Evolutionary conservation across 495 filamentous ascomycete genomes (phyloP), one percentile per base, ranked within the genome.

Genomic region (Aspergillus coremiiformis): DNA sequence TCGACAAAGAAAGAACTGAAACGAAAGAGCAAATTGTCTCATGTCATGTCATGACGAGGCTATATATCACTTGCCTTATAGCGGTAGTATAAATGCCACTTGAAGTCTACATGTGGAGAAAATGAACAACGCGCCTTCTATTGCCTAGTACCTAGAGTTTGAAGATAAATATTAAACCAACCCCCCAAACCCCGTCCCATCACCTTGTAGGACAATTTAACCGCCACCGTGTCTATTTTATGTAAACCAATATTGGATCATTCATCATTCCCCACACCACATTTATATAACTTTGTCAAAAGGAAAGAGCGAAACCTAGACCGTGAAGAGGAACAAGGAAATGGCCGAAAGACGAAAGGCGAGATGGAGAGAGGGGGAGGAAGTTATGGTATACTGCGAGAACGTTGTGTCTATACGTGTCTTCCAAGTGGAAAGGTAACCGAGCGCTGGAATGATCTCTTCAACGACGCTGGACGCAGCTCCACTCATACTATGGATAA

Each of bases 401-500:
- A 35, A 14, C 5, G 32, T 35, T 35, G 43, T 1, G 43, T 44
- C 17, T 44, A 44, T 35, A 35, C 4, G 11, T 5, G 4, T 21
- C 17, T 9, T 21, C 2, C 4, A 3, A 12, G 21, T 6, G n/a
- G n/a, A 2, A 41, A 21, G 4, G 5, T 41, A 3, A 47, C 33
- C 24, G 29, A 27, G 10, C 15, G 1, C n/a, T 39, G 5, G n/a
- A 24, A n/a, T n/a, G 17, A 8, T 2, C 4, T 1, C 3, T 6
- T 64, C 56, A 73, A 33, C 63, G 69, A 51, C 83, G 69, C 59
- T 87, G 85, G n/a, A 92, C 78, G 62, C 89, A 82, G 58, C 87
- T 87, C 89, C 89, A 95, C 69, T 95, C 87, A 65, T 89, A 93
- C 87, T 92, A 56, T 14, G 23, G 37, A 45, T 15, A 12, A 24